A percentile compares a stretch with the other conserved stretches of the same genome.
Conservation (phyloP, 2,329 filamentous ascomycete genomes). For the Epichloe gansuensis region DNA sequence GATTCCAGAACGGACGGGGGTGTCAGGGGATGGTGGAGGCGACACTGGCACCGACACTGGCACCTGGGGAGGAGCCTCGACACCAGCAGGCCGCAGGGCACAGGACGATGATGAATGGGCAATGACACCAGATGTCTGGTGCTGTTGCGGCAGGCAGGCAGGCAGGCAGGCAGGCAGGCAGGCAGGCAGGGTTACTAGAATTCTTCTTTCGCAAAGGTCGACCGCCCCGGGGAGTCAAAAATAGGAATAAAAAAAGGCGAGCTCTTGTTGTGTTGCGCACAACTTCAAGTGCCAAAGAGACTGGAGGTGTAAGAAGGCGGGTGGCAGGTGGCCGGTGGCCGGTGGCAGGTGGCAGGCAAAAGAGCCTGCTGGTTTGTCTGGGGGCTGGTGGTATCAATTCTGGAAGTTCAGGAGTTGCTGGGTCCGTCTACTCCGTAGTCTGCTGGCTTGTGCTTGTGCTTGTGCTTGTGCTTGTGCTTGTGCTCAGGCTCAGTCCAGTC, state of each 20-base stretch:
- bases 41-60: neutral
- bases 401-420: neutral
- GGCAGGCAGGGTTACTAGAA: neutral
- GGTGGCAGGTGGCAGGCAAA: neutral
- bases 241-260: neutral
- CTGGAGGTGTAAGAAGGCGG: neutral
- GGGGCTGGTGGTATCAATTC: neutral
- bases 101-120: neutral
- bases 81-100: neutral
- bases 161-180: neutral
- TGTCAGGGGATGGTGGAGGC: conserved; percentile 6
- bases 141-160: neutral
- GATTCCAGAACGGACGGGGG: conserved; percentile 5
- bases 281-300: neutral
- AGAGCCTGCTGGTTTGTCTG: neutral
- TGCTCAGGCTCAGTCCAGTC: neutral
- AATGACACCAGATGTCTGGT: neutral
- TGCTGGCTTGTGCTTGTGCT: too few species aligned
- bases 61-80: neutral
- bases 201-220: too few species aligned
- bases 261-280: neutral
- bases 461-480: neutral
- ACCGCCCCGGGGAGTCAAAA: neutral
- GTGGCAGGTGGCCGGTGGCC: neutral
- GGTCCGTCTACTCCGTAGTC: too few species aligned